Evolutionary conservation across 2,329 filamentous ascomycete genomes (phyloP).

Genomic region (Elsinoe necatrix): DNA sequence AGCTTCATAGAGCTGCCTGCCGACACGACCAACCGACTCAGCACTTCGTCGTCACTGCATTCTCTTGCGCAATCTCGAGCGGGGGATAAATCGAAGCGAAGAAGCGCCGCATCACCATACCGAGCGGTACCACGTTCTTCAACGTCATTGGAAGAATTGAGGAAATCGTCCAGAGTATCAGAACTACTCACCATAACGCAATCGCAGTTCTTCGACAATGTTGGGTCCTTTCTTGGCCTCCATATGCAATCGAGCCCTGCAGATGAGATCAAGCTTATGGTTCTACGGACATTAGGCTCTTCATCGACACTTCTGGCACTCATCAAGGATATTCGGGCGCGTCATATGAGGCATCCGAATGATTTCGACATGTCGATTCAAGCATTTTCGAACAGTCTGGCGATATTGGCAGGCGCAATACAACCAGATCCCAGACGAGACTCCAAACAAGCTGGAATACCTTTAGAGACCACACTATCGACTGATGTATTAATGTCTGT

Average conservation of each 20-base stretch:
- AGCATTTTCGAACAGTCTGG: conserved; percentile 2
- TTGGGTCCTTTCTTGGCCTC: conserved; percentile 89
- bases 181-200: conserved; percentile 71
- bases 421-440: neutral
- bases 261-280: conserved; percentile 70
- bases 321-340: conserved; percentile 72
- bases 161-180: conserved; percentile 59
- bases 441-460: neutral
- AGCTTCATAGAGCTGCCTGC: neutral
- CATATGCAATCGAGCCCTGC: conserved; percentile 89
- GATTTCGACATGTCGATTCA: conserved; percentile 64
- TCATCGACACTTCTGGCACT: conserved; percentile 72
- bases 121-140: neutral
- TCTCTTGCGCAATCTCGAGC: neutral
- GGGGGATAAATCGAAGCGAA: neutral
- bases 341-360: conserved; percentile 72
- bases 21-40: neutral
- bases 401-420: neutral
- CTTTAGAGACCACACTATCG: neutral
- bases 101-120: neutral
- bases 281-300: conserved; percentile 73
- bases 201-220: conserved; percentile 79
- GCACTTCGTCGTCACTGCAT: neutral
- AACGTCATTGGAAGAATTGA: neutral
- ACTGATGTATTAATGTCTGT: conserved; percentile 55